Evolutionary conservation across 345 rosid genomes (phyloP).

Genomic region (Eucalyptus lansdowneana): DNA sequence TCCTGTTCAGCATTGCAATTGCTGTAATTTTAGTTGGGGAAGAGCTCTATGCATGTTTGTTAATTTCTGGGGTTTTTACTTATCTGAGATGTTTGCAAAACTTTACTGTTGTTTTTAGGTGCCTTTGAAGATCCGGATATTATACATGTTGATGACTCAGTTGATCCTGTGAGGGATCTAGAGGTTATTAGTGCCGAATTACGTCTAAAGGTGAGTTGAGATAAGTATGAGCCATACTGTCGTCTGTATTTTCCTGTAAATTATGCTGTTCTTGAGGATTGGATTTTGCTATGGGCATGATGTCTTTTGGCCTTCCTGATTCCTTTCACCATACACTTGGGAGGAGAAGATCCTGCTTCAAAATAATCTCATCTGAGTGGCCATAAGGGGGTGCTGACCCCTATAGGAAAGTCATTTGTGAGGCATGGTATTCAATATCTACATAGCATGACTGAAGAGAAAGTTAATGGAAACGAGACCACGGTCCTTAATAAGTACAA

Average conservation of each 20-base stretch:
- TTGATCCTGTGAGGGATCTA: conserved; percentile 94
- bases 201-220: conserved; percentile 57
- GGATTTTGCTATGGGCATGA: background rate
- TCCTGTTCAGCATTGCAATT: background rate
- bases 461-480: background rate
- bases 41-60: background rate
- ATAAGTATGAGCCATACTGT: background rate
- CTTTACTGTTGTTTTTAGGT: conserved; percentile 19
- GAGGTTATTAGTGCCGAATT: conserved; percentile 75
- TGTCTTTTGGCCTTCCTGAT: background rate
- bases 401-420: background rate
- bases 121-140: conserved; percentile 97
- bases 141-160: conserved; percentile 86
- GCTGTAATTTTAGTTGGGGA: background rate
- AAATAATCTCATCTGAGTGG: background rate
- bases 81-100: background rate
- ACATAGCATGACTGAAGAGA: background rate
- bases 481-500: background rate
- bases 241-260: background rate
- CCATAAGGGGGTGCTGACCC: background rate
- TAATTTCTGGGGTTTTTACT: background rate
- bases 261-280: background rate
- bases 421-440: background rate
- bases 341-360: background rate
- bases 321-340: background rate